Evolutionary conservation across 1,284 basidiomycete species (phyloP).

Genomic region (Sporisorium graminicola): DNA sequence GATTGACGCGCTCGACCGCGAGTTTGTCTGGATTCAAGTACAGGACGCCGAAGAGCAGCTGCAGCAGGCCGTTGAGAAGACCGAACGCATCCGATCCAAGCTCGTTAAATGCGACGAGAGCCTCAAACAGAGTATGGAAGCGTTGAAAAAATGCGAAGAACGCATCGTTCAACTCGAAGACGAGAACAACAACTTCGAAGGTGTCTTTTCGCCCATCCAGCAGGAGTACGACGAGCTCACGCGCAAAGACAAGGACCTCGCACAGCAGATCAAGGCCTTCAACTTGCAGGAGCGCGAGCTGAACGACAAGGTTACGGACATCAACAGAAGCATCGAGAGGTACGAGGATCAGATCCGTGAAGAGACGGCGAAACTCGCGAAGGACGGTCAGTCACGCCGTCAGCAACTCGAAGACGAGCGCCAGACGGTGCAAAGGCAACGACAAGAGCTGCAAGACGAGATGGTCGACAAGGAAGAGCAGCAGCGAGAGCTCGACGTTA

Average conservation of each 20-base stretch:
- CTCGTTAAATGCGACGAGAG: conserved; percentile 39
- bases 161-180: conserved; percentile 60
- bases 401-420: conserved; percentile 51
- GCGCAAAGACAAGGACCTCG: conserved; percentile 69
- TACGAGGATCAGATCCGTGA: conserved; percentile 74
- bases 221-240: conserved; percentile 43
- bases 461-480: conserved; percentile 31
- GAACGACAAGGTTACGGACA: conserved; percentile 50
- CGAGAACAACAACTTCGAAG: conserved; percentile 35
- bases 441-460: conserved; percentile 38
- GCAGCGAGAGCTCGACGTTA: conserved; percentile 36
- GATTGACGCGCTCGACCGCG: conserved; percentile 79
- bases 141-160: conserved; percentile 37
- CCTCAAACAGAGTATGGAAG: conserved; percentile 27
- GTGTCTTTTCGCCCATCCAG: conserved; percentile 41
- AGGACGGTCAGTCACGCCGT: conserved; percentile 57
- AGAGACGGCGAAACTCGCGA: conserved; percentile 59
- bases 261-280: conserved; percentile 70
- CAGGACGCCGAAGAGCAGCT: conserved; percentile 75
- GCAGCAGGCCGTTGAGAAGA: conserved; percentile 37
- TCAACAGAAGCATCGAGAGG: conserved; percentile 72
- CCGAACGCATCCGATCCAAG: conserved; percentile 45
- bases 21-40: conserved; percentile 91
- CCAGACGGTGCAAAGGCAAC: conserved; percentile 32
- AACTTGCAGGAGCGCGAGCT: conserved; percentile 49